Base-by-base conservation (phyloP, 1,284 basidiomycete species). In the Ustilago tritici region DNA sequence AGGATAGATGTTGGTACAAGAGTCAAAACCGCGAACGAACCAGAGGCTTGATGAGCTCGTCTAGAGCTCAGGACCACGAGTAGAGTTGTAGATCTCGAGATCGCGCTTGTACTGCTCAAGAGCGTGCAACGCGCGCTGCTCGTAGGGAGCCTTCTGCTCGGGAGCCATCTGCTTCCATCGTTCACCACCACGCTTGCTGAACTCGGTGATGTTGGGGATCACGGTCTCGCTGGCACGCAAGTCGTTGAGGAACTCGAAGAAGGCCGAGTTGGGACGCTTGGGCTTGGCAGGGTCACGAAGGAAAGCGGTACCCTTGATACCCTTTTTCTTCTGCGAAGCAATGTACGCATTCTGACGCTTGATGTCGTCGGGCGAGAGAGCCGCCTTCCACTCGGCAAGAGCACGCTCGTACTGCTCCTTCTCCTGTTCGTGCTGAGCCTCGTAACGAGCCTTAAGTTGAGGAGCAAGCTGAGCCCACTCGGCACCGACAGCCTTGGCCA, bases 311-410 rank as follows among this genome's bases (percentile, higher is more conserved):
- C 70, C 61, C 65, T 72, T 71, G 76, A 77, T 75, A 56, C 82
- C 81, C 56, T 64, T 63, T 65, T 81, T 82, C 53, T 79, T 73
- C 70, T 82, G 82, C 52, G 70, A 61, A 31, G 63, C 55, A 38
- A 81, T 70, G 65, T 80, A 85, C 28, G 71, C 74, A 64, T 85
- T 84, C 70, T 85, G 81, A 17, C 82, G 76, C 69, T 75, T 67
- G 61, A 85, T 81, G 61, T 84, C 84, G 10, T 83, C 82, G 32
- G 84, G 70, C 7, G 82, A 79, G 19, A 85, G 70, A 36, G 58
- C 55, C 10, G 75, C 70, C 46, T 76, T 72, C 84, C 84, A 85
- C 40, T 69, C 62, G 59, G 74, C 65, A 36, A 84, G 67, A 4
- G 65, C 82, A 41, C 68, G 70, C 58, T 78, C 76, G 70, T 84